Evolutionary conservation across 768 basidiomycete genomes (phyloP).

Genomic region (Astraeus odoratus): DNA sequence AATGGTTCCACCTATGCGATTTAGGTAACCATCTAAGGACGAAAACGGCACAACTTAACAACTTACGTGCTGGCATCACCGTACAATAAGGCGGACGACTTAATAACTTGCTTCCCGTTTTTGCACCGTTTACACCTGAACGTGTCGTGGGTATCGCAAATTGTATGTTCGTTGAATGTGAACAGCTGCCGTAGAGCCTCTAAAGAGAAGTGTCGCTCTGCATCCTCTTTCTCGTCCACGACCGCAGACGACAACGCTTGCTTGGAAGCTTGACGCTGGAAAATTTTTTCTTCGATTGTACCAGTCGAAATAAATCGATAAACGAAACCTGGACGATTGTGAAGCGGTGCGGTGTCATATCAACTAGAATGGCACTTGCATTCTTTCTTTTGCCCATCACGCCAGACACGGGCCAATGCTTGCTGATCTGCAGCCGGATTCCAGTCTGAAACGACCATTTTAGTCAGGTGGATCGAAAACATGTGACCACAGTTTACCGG

Average conservation of each 20-base stretch:
- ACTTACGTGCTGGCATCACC: slow-evolving; percentile 97
- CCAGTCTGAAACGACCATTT: slow-evolving; percentile 60
- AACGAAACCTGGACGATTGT: slow-evolving; percentile 66
- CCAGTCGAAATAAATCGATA: slow-evolving; percentile 97
- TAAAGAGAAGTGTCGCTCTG: slow-evolving; percentile 90
- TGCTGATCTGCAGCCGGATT: slow-evolving; percentile 98
- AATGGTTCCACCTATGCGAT: slow-evolving; percentile 87
- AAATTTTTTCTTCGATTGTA: slow-evolving; percentile 98
- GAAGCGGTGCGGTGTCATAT: not conserved
- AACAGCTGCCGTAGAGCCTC: slow-evolving; percentile 89
- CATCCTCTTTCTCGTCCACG: slow-evolving; percentile 94
- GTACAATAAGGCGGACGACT: slow-evolving; percentile 82
- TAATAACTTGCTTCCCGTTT: slow-evolving; percentile 76
- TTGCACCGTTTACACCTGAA: slow-evolving; percentile 95
- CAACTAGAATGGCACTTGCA: slow-evolving; percentile 46
- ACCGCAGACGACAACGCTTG: slow-evolving; percentile 97
- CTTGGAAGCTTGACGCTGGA: slow-evolving; percentile 94
- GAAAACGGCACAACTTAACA: not conserved
- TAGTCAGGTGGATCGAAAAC: not conserved
- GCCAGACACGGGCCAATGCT: slow-evolving; percentile 97
- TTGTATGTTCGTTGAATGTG: slow-evolving; percentile 78
- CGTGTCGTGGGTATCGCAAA: slow-evolving; percentile 94
- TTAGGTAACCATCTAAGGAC: slow-evolving; percentile 2
- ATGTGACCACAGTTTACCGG: slow-evolving; percentile 45
- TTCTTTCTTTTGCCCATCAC: slow-evolving; percentile 99